These are phyloP conservation scores for Russula olivacea DNA, from an alignment of 768 basidiomycete genomes.

Conservation along the genomic window DNA sequence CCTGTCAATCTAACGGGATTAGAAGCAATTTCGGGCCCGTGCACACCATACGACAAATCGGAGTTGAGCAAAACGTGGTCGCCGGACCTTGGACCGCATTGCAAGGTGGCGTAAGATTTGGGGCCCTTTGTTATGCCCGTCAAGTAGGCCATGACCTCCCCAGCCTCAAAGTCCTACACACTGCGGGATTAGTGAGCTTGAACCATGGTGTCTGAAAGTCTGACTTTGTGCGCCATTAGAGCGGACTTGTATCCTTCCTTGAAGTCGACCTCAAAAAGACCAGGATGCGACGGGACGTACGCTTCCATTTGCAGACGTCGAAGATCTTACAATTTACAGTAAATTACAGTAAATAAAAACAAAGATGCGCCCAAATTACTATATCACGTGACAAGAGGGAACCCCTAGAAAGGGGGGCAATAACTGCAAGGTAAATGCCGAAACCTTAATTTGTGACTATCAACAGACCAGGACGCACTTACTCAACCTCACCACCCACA, in stretches of 20 bases:
- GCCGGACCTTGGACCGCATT: conserved; percentile 41
- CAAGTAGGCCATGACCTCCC: conserved; percentile 36
- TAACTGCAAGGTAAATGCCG: conserved; percentile 19
- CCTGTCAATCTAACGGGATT: not conserved
- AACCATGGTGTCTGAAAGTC: not conserved
- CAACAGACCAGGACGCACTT: not conserved
- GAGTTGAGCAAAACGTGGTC: conserved; percentile 55
- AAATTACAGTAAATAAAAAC: too few relatives aligned
- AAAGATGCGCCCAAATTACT: too few relatives aligned
- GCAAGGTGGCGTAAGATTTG: conserved; percentile 48
- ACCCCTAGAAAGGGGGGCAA: too few relatives aligned
- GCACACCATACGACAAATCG: conserved; percentile 53
- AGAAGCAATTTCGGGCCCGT: not conserved
- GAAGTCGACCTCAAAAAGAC: conserved; percentile 36
- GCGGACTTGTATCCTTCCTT: conserved; percentile 36
- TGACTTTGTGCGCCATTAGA: conserved; percentile 35
- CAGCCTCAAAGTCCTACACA: conserved; percentile 35
- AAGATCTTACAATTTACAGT: too few relatives aligned
- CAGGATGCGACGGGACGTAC: conserved; percentile 31
- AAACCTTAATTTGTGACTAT: conserved; percentile 7
- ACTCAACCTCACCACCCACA: conserved; percentile 7
- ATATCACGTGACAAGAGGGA: not conserved
- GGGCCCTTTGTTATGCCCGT: conserved; percentile 31
- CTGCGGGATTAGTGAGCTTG: not conserved
- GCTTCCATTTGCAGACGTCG: not conserved